Conservation (phyloP, 2,329 filamentous ascomycete genomes). For the Madurella fahalii region DNA sequence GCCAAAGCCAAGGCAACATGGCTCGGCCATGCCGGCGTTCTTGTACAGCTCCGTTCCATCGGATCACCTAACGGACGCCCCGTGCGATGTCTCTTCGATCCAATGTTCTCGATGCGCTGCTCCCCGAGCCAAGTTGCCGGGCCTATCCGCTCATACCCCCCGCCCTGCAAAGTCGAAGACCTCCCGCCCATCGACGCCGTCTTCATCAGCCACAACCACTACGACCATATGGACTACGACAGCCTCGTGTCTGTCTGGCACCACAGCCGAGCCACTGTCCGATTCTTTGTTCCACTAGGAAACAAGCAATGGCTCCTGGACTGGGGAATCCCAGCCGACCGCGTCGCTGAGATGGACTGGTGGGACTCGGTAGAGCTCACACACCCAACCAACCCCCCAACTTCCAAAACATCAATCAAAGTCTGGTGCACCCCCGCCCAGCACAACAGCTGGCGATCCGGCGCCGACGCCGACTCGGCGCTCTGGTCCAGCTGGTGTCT, state of each 20-base stretch:
- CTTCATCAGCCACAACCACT: conserved; percentile 53
- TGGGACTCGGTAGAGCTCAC: conserved; percentile 61
- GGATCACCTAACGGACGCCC: conserved; percentile 32
- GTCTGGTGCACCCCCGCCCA: conserved; percentile 67
- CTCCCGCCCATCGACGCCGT: conserved; percentile 49
- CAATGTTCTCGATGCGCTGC: conserved; percentile 48
- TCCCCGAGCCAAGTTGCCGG: conserved; percentile 44
- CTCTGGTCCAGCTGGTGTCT: conserved; percentile 69
- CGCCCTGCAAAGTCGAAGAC: conserved; percentile 46
- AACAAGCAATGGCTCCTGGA: conserved; percentile 62
- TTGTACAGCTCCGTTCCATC: conserved; percentile 59
- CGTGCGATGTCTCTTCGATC: conserved; percentile 44
- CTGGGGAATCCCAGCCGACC: conserved; percentile 48
- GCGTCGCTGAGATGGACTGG: conserved; percentile 70
- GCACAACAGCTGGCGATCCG: conserved; percentile 56
- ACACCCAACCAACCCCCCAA: conserved; percentile 13
- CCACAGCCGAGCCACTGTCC: conserved; percentile 34
- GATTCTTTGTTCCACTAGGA: conserved; percentile 65
- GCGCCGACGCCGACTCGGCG: conserved; percentile 56
- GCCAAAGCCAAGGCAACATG: conserved; percentile 53
- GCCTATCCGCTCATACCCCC: conserved; percentile 48
- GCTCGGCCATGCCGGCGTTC: conserved; percentile 71
- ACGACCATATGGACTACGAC: conserved; percentile 49
- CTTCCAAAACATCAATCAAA: conserved; percentile 37
- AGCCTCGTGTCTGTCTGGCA: conserved; percentile 40